These are phyloP conservation scores for Heterobasidion annosum DNA, from an alignment of 1,284 basidiomycete species.

Conservation along the genomic window DNA sequence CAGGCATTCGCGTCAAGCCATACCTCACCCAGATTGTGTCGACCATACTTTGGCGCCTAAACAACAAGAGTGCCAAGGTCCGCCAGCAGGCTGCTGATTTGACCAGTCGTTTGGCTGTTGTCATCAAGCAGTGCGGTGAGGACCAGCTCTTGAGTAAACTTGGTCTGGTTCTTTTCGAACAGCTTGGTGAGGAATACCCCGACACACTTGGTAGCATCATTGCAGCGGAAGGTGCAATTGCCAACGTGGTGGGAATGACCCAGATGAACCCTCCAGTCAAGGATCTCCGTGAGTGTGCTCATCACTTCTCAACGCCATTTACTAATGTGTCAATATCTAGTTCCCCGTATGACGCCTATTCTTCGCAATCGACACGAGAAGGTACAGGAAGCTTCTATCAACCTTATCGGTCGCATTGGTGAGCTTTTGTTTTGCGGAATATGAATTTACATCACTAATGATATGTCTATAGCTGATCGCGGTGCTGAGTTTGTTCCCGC, in stretches of 20 bases:
- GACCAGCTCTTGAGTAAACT: slow-evolving; percentile 94
- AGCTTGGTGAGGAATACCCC: slow-evolving; percentile 98
- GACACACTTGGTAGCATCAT: slow-evolving; percentile 99
- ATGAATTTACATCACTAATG: slow-evolving; percentile 1
- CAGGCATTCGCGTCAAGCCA: slow-evolving; percentile 90
- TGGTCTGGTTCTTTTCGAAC: slow-evolving; percentile 95
- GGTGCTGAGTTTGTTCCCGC: slow-evolving; percentile 98
- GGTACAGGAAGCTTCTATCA: slow-evolving; percentile 99
- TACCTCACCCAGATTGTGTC: slow-evolving; percentile 99
- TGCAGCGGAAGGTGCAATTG: slow-evolving; percentile 95
- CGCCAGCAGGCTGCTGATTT: slow-evolving; percentile 98
- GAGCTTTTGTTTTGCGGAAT: slow-evolving; percentile 17
- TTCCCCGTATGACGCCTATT: slow-evolving; percentile 99
- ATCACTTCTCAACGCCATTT: slow-evolving; percentile 7
- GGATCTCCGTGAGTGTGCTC: slow-evolving; percentile 73
- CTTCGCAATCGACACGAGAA: slow-evolving; percentile 98
- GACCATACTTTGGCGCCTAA: slow-evolving; percentile 98
- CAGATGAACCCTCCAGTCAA: slow-evolving; percentile 99
- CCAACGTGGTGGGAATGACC: slow-evolving; percentile 99
- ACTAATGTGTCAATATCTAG: slow-evolving; percentile 29
- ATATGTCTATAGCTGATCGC: slow-evolving; percentile 69
- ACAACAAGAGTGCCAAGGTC: slow-evolving; percentile 99
- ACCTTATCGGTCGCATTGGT: slow-evolving; percentile 97
- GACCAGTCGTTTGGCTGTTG: slow-evolving; percentile 88
- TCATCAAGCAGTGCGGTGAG: slow-evolving; percentile 98